Conservation (phyloP, 495 filamentous ascomycete species). For the Hypoxylon lienhwacheense region DNA sequence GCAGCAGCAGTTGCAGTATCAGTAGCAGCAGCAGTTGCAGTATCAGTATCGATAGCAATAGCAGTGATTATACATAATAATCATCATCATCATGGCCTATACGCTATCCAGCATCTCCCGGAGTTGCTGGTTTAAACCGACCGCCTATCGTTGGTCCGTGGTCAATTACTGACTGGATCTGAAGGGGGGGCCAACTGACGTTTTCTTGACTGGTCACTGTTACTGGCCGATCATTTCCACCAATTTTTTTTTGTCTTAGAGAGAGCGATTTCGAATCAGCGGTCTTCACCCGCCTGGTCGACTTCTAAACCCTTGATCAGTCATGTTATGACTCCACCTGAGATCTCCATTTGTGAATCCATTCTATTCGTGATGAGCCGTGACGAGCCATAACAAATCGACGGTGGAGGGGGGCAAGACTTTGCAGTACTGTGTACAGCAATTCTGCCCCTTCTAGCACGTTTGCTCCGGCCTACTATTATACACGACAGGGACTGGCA, state of each 20-base stretch:
- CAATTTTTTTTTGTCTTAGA: conserved; percentile 9
- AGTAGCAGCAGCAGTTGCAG: conserved; percentile 3
- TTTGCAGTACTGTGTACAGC: conserved; percentile 18
- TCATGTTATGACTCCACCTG: conserved; percentile 33
- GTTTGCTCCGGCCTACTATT: conserved; percentile 5
- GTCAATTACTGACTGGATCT: conserved; percentile 19
- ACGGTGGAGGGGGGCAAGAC: conserved; percentile 19
- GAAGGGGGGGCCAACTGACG: conserved; percentile 29
- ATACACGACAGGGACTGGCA: background rate
- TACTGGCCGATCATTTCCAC: conserved; percentile 30
- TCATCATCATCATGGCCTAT: too few species aligned
- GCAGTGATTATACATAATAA: too few species aligned
- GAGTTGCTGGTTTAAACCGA: too few species aligned
- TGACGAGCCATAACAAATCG: conserved; percentile 32
- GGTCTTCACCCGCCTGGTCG: conserved; percentile 37
- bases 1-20: conserved; percentile 3
- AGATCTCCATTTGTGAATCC: conserved; percentile 32
- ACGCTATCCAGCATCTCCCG: too few species aligned
- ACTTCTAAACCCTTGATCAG: conserved; percentile 33
- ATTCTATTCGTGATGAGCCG: conserved; percentile 34
- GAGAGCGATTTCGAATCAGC: conserved; percentile 32
- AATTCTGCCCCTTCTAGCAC: conserved; percentile 6
- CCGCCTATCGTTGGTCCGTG: conserved; percentile 27
- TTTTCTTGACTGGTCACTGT: conserved; percentile 33
- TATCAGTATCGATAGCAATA: too few species aligned